Conservation (phyloP, 345 rosid species). For the Hibiscus trionum region DNA sequence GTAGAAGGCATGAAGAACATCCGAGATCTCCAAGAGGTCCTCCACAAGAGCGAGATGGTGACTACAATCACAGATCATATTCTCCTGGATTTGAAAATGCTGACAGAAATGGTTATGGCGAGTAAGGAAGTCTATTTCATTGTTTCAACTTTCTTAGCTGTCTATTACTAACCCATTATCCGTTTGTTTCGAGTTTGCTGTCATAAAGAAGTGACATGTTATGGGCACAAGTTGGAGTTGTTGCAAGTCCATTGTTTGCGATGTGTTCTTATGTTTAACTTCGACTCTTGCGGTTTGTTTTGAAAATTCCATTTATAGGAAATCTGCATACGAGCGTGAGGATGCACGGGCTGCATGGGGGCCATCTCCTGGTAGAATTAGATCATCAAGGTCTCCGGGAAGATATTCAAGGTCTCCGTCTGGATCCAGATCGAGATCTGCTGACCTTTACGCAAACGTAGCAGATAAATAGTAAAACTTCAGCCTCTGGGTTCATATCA, state of each 20-base stretch:
- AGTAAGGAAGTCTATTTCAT: slow-evolving; percentile 29
- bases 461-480: slow-evolving; percentile 12
- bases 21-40: slow-evolving; percentile 72
- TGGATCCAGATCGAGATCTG: slow-evolving; percentile 70
- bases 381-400: slow-evolving; percentile 49
- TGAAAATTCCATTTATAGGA: slow-evolving; percentile 26
- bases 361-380: slow-evolving; percentile 21
- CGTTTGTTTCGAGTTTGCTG: too few relatives aligned
- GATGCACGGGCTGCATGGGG: slow-evolving; percentile 42
- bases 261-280: background rate
- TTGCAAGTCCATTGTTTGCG: background rate
- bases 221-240: too few relatives aligned
- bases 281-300: background rate
- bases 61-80: slow-evolving; percentile 43
- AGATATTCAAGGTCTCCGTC: slow-evolving; percentile 49
- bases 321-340: slow-evolving; percentile 35
- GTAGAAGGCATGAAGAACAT: slow-evolving; percentile 51
- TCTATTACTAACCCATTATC: background rate
- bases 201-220: too few relatives aligned
- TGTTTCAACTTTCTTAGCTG: background rate
- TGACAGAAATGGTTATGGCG: slow-evolving; percentile 35
- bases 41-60: slow-evolving; percentile 53
- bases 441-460: slow-evolving; percentile 40
- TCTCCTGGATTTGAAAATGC: slow-evolving; percentile 50
- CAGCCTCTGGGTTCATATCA: background rate